Evolutionary conservation across 768 basidiomycete species (phyloP), one percentile per base, ranked within the genome.

Genomic region (Boletellus sp.): DNA sequence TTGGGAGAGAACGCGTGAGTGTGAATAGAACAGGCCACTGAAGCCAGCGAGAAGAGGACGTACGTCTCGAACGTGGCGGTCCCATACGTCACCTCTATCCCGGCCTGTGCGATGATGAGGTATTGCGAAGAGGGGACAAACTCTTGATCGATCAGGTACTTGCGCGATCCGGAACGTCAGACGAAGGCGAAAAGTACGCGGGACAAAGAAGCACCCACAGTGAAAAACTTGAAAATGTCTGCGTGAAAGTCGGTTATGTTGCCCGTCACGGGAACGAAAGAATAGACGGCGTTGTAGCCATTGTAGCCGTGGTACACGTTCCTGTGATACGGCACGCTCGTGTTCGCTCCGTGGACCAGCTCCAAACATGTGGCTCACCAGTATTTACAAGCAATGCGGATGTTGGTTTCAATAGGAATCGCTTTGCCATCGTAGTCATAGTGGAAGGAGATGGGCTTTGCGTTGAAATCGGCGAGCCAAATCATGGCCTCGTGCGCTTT

Each of bases 71-170:
- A 65, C 0, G 71, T 75, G 10, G 78, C 81, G 24, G 71, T 70
- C n/a, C 83, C 83, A 11, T 72, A 72, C 0, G 79, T 84, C 15
- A 78, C 78, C 63, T 87, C 85, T 0, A 79, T 80, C 6, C 85
- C 85, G 7, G 74, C 83, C 58, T 86, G 83, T 2, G 75, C 75
- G 12, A 77, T 81, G 33, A 64, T 74, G 45, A 86, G 70, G 67
- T 74, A 86, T 56, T 86, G 77, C 3, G 79, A 76, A 13, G 73
- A 59, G 51, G 67, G 64, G 28, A 87, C 54, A 5, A 74, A 70
- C 31, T 75, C 68, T 40, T 72, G 66, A 9, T 74, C 45, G 0
- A 75, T 76, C 58, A 87, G 63, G 54, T 81, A 78, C 82, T 85
- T 28, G n/a, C n/a, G n/a, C 36, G 2, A 42, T 9, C 15, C 3